A percentile compares a stretch with the other conserved stretches of the same genome.
phyloP scores from a whole-genome alignment of 2,329 filamentous ascomycete species.

The Aspergillus sp. region DNA sequence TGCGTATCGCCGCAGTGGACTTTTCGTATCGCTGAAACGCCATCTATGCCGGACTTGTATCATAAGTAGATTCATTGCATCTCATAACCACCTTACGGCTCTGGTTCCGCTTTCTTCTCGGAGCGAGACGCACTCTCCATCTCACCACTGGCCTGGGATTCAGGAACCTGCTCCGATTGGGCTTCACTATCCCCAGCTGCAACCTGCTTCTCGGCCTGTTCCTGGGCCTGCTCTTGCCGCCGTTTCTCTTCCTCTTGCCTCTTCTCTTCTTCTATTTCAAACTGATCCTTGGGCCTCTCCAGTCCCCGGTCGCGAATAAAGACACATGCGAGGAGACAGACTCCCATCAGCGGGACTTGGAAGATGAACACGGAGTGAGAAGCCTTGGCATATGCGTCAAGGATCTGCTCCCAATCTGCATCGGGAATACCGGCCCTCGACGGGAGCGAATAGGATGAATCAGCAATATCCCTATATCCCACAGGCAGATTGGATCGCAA shows the following conservation, averaged over 20 bases:
- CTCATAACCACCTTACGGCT: background rate
- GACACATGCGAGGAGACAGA: slow-evolving; percentile 53
- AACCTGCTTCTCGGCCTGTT: slow-evolving; percentile 4
- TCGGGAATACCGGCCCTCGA: slow-evolving; percentile 29
- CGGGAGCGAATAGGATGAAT: slow-evolving; percentile 44
- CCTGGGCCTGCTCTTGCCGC: slow-evolving; percentile 33
- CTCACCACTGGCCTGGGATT: background rate
- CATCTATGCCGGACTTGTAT: background rate
- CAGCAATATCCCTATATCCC: slow-evolving; percentile 40
- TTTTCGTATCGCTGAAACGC: background rate
- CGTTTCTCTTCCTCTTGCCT: slow-evolving; percentile 14
- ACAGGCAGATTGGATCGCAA: slow-evolving; percentile 43
- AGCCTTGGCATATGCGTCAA: slow-evolving; percentile 56
- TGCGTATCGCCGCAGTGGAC: background rate
- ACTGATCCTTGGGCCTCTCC: slow-evolving; percentile 35
- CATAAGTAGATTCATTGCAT: background rate
- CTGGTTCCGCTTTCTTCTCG: background rate
- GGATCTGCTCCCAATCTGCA: slow-evolving; percentile 43
- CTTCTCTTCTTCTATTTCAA: slow-evolving; percentile 28
- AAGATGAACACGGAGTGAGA: slow-evolving; percentile 59
- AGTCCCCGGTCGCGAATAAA: slow-evolving; percentile 57
- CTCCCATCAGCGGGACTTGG: slow-evolving; percentile 56
- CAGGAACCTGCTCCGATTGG: background rate
- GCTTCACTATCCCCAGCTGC: background rate
- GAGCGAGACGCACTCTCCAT: background rate